Conservation (phyloP, 176 grass and related monocot genomes). For the Luzula sylvatica region DNA sequence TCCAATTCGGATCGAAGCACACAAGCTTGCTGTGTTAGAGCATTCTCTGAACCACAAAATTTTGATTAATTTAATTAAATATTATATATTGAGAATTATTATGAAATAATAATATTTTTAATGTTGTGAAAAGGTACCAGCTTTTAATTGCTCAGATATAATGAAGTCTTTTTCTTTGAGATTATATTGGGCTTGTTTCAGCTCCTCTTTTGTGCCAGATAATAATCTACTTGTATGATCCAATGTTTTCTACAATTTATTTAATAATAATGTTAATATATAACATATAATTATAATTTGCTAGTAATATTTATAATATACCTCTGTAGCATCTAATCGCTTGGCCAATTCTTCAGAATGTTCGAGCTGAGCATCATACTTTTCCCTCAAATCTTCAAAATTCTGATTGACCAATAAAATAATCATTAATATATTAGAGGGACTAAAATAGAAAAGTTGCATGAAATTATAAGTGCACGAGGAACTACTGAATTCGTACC, state of each 20-base stretch:
- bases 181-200: slow-evolving; percentile 75
- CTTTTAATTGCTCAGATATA: slow-evolving; percentile 90
- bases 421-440: slow-evolving; percentile 1
- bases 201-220: slow-evolving; percentile 58
- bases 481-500: slow-evolving; percentile 27
- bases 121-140: slow-evolving; percentile 29
- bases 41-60: slow-evolving; percentile 59
- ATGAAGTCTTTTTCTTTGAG: slow-evolving; percentile 83
- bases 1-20: slow-evolving; percentile 74
- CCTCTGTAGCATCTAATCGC: slow-evolving; percentile 71
- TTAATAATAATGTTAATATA: not conserved
- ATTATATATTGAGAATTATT: not conserved
- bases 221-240: slow-evolving; percentile 76
- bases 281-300: not conserved
- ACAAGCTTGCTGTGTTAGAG: slow-evolving; percentile 83
- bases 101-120: not conserved
- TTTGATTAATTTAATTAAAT: not conserved
- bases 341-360: slow-evolving; percentile 55
- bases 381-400: slow-evolving; percentile 68
- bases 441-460: not conserved
- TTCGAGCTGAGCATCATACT: slow-evolving; percentile 57
- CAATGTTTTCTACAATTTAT: slow-evolving; percentile 53
- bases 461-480: not conserved
- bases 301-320: slow-evolving; percentile 11
- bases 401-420: slow-evolving; percentile 27